Conservation (phyloP, 129 eudicot genomes). For the Chrysanthemum makinoi region DNA sequence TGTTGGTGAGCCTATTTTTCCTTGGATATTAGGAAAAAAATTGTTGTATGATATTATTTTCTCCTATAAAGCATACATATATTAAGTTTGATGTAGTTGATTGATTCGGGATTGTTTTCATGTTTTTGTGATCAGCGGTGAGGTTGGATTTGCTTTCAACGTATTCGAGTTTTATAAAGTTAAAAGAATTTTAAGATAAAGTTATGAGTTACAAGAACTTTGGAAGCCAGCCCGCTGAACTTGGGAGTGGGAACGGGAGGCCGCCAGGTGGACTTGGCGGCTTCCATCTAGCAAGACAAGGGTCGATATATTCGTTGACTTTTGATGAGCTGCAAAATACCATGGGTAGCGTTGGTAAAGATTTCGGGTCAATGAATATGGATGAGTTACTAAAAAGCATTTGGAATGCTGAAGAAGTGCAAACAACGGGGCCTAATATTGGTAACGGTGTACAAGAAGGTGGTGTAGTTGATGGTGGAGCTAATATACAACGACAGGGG, state of each 20-base stretch:
- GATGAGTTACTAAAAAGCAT: conserved; percentile 89
- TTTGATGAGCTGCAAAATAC: conserved; percentile 89
- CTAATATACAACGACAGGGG: conserved; percentile 77
- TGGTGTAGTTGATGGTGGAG: conserved; percentile 32
- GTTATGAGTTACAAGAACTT: conserved; percentile 56
- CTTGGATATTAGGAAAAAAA: too few species aligned
- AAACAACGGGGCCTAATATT: conserved; percentile 31
- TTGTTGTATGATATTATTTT: too few species aligned
- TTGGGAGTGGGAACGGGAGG: conserved; percentile 43
- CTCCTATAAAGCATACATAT: neutral
- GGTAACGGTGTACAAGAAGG: conserved; percentile 33
- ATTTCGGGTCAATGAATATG: conserved; percentile 99
- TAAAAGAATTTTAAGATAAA: conserved; percentile 1
- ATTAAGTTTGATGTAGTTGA: neutral
- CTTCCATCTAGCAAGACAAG: conserved; percentile 59
- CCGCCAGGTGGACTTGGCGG: conserved; percentile 52
- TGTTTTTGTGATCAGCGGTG: conserved; percentile 15
- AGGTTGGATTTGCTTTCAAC: neutral
- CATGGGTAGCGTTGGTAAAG: conserved; percentile 70
- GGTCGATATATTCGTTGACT: conserved; percentile 76
- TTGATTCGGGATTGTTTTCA: conserved; percentile 1
- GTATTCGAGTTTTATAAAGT: neutral
- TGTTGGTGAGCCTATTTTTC: too few species aligned
- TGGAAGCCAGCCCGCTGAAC: conserved; percentile 52
- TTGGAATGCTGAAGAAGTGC: conserved; percentile 94